Evolutionary conservation across 2,329 filamentous ascomycete species (phyloP), one percentile per base, ranked within the genome.

Genomic region (Aspergillus pseudoglaucus): DNA sequence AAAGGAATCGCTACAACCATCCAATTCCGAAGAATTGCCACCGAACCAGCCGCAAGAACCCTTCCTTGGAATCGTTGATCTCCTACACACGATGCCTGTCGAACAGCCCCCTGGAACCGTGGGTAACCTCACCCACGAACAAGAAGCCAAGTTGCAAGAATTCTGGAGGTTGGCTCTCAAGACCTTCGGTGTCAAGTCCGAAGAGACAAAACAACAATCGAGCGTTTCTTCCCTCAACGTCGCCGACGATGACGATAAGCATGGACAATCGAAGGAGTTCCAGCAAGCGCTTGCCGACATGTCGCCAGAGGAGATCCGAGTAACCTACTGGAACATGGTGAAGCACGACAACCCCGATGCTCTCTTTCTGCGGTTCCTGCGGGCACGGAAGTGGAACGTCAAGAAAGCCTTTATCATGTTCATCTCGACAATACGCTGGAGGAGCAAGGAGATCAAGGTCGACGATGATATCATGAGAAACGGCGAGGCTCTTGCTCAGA

Each of bases 331-430:
- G 93, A 80, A 75, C 56, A 95, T 96, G 89, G 81, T 91, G 49
- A 98, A 97, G 74, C 85, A 93, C 60, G 93, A 98, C 63, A 83
- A 97, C 64, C 93, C 93, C 0, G 93, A 98, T 70, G 86, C 85
- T 2, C 74, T 94, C 15, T 72, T 91, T 14, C 72, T 95, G 48
- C 83, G 90, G 38, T 95, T 95, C 68, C 74, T 95, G 48, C 79
- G 90, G 45, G 90, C 90, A n/a, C 79, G 90, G 41, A 95, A 95
- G 70, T 98, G 93, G 93, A 89, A 98, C 63, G 83, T 95, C 15
- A 85, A 95, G 45, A 90, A 89, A 65, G 93, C 93, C 3, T 77
- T 97, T 22, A 80, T 95, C 56, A 98, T 98, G 93, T 74, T 96
- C 67, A 80, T 98, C 39, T 89, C 89, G 2, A 95, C 93, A 0